Percentiles rank a stretch among this genome's conserved stretches.
Conservation (phyloP, 768 basidiomycete genomes). For the Thelephora ganbajun region DNA sequence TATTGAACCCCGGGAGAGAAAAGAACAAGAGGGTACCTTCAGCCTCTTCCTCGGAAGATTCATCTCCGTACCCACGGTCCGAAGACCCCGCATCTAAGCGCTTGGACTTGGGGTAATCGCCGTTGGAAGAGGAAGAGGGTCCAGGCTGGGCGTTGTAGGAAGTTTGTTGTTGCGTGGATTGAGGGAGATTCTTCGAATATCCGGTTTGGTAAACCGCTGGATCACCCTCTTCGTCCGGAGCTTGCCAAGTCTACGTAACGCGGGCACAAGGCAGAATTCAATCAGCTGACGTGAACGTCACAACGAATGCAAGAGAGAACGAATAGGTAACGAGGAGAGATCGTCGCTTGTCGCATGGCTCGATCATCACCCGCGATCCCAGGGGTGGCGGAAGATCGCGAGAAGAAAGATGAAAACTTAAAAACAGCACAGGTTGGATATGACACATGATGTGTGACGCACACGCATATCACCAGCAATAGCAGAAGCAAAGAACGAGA, state of each 20-base stretch:
- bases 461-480: too few relatives aligned
- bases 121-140: constrained; percentile 1
- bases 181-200: constrained; percentile 11
- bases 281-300: too few relatives aligned
- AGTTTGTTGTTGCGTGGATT: constrained; percentile 8
- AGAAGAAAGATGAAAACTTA: too few relatives aligned
- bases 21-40: constrained; percentile 78
- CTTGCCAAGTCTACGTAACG: constrained; percentile 70
- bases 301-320: too few relatives aligned
- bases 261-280: background rate
- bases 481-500: constrained; percentile 1
- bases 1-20: constrained; percentile 74
- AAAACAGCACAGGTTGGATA: too few relatives aligned
- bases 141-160: constrained; percentile 7
- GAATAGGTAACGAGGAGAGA: too few relatives aligned
- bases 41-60: constrained; percentile 36
- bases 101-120: background rate
- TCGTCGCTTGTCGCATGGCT: too few relatives aligned
- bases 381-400: too few relatives aligned
- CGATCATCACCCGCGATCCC: too few relatives aligned
- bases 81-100: constrained; percentile 1
- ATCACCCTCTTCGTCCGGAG: constrained; percentile 87
- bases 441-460: too few relatives aligned
- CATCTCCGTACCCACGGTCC: constrained; percentile 10
- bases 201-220: constrained; percentile 79